Conservation (phyloP, 1,139 yeast species). For the Suhomyces bokatorum region DNA sequence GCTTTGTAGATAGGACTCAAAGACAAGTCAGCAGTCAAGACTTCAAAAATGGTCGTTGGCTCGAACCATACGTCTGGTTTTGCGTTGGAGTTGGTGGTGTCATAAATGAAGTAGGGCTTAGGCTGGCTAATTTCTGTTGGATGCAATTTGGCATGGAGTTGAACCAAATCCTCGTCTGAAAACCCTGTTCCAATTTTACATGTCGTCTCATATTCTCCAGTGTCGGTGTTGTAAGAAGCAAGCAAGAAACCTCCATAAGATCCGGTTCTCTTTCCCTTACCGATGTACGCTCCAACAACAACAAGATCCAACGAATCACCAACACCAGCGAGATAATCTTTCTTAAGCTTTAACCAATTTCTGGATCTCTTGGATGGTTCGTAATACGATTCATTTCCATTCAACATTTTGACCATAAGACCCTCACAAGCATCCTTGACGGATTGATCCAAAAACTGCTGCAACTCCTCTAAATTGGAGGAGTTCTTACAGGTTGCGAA, state of each 20-base stretch:
- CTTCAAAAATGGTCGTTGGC: constrained; percentile 85
- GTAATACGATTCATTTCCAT: constrained; percentile 78
- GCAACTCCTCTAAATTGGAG: constrained; percentile 74
- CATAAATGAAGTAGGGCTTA: constrained; percentile 70
- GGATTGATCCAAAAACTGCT: constrained; percentile 83
- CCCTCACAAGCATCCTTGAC: constrained; percentile 94
- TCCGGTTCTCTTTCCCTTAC: constrained; percentile 93
- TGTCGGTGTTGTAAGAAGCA: constrained; percentile 85
- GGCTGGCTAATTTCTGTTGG: constrained; percentile 71
- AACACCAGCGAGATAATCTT: constrained; percentile 89
- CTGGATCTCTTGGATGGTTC: constrained; percentile 95
- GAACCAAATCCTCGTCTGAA: constrained; percentile 75
- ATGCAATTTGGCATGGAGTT: constrained; percentile 58
- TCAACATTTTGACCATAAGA: constrained; percentile 87
- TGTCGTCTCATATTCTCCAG: constrained; percentile 91
- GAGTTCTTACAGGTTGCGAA: constrained; percentile 79
- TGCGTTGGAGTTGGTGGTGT: constrained; percentile 59
- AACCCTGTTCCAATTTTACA: constrained; percentile 98
- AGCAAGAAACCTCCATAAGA: constrained; percentile 90
- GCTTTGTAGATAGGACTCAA: constrained; percentile 92
- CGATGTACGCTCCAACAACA: constrained; percentile 91
- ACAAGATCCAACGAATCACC: constrained; percentile 95
- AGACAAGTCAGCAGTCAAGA: constrained; percentile 89
- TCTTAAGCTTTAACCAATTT: constrained; percentile 93
- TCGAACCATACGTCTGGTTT: constrained; percentile 97